Evolutionary conservation across 1,139 yeast genomes (phyloP), one percentile per base, ranked within the genome.

Genomic region (Geotrichum siamense): DNA sequence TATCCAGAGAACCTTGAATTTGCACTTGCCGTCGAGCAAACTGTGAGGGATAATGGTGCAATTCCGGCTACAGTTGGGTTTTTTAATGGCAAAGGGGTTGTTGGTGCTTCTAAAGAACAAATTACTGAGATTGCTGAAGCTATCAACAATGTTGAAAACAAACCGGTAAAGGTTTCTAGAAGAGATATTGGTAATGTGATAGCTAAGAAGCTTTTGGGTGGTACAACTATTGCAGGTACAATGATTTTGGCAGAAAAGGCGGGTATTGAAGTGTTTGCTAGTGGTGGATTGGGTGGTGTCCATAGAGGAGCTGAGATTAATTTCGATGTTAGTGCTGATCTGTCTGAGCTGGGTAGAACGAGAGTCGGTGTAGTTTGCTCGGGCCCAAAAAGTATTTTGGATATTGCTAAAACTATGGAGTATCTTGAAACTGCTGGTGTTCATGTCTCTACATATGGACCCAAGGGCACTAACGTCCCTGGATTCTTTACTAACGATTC

Each of bases 211-310:
- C 61, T 77, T 26, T 69, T 75, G 44, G 96, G 96, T 3, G 96
- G 96, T 1, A 87, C 96, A 1, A 86, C 96, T 0, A 84, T 86
- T 50, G 86, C 96, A 1, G 81, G 84, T 41, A 86, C 96, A 0
- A 84, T 86, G 94, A 82, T 86, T 13, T 62, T 87, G 13, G 80
- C 95, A 0, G 71, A 79, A 44, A 58, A 66, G 57, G 89, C 89
- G 0, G 93, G 94, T 0, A 83, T 86, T 54, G 73, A 75, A 52
- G 87, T 87, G 17, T 87, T 86, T 70, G 94, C 94, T 1, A 87
- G 96, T 2, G 96, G 96, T 31, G 96, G 96, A 1, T 70, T 86
- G 22, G 96, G 96, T 6, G 96, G 96, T 13, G 95, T 86, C 12
- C 95, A 87, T 56, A 72, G 86, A 46, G 84, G 82, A 10, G 94